These are phyloP conservation scores for Metarhizium anisopliae DNA, from an alignment of 2,329 filamentous ascomycete genomes.

Conservation along the genomic window DNA sequence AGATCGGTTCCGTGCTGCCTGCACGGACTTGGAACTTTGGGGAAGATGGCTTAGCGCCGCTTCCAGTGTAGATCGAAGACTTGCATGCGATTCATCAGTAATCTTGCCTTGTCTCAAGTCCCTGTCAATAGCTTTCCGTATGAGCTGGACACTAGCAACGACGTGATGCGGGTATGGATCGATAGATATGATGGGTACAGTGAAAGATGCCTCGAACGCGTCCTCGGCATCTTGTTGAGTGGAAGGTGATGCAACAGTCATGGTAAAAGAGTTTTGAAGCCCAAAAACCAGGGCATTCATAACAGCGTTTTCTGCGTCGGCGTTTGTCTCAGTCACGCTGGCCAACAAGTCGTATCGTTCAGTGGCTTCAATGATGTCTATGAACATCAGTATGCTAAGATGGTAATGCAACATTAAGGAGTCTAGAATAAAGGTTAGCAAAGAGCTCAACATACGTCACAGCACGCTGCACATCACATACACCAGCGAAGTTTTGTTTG, in stretches of 20 bases:
- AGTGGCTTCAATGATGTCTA: slow-evolving; percentile 20
- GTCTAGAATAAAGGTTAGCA: slow-evolving; percentile 11
- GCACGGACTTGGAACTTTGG: slow-evolving; percentile 22
- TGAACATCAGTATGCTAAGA: slow-evolving; percentile 21
- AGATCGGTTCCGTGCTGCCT: slow-evolving; percentile 17
- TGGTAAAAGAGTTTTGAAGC: slow-evolving; percentile 17
- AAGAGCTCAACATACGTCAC: neutral
- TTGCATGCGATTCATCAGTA: slow-evolving; percentile 16
- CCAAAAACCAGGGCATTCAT: slow-evolving; percentile 23
- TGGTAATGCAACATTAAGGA: slow-evolving; percentile 25
- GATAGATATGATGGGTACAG: slow-evolving; percentile 20
- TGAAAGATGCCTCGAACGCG: slow-evolving; percentile 5
- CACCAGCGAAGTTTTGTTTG: slow-evolving; percentile 23
- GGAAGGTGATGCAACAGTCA: slow-evolving; percentile 2
- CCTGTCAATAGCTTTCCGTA: slow-evolving; percentile 20
- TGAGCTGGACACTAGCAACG: slow-evolving; percentile 19
- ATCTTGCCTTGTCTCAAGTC: slow-evolving; percentile 18
- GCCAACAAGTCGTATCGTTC: slow-evolving; percentile 17
- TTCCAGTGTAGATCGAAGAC: slow-evolving; percentile 17
- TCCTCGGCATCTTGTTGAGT: neutral
- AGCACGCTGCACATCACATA: slow-evolving; percentile 7
- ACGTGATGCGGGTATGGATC: slow-evolving; percentile 24
- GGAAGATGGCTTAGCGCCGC: slow-evolving; percentile 17
- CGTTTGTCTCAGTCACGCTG: slow-evolving; percentile 14
- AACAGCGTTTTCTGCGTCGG: slow-evolving; percentile 20